Base-by-base conservation (phyloP, 1,139 yeast species). In the Hyphopichia buzzinii region DNA sequence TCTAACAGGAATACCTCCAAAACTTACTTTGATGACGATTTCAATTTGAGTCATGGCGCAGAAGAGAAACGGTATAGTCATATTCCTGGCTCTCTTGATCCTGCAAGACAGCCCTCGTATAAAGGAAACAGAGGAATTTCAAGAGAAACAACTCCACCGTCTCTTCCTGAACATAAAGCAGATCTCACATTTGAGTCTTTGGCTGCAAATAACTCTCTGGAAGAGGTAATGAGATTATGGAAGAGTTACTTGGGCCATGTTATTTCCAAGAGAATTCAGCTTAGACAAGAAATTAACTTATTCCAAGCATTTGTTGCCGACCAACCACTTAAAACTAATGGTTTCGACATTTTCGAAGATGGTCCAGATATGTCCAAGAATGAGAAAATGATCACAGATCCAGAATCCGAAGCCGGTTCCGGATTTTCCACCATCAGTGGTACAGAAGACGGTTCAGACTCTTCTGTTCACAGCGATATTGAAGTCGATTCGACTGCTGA, bases 201-300 rank as follows among this genome's bases (percentile, higher is more conserved):
- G 14, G 28, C 28, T 23, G 23, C 28, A n/a, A 31, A 21, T 24
- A 33, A 8, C 16, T 34, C 21, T 19, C 36, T 38, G 16, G 36
- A 40, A 14, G 54, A 55, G 26, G 35, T 62, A 21, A 46, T 52
- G 4, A 57, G 54, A 15, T 47, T 62, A n/a, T 71, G 77, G 77
- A 56, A 54, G 33, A 50, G 47, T 16, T 71, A 71, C 44, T 61
- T 71, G 38, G 39, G 52, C 22, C 54, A 53, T 30, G 75, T 70
- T n/a, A 42, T 69, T 11, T 51, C 54, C 33, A 67, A 63, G 42
- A 46, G 77, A 30, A 68, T 71, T 28, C 62, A 59, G 39, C 54
- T 71, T 36, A 57, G 76, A 34, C 74, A 68, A 42, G 77, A 71
- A 43, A 69, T 71, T 36, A 51, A 46, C 29, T 46, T 58, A 40